A percentile compares a stretch with the other conserved stretches of the same genome.
Conservation (phyloP, 495 filamentous ascomycete species). For the Aspergillus nanangensis region DNA sequence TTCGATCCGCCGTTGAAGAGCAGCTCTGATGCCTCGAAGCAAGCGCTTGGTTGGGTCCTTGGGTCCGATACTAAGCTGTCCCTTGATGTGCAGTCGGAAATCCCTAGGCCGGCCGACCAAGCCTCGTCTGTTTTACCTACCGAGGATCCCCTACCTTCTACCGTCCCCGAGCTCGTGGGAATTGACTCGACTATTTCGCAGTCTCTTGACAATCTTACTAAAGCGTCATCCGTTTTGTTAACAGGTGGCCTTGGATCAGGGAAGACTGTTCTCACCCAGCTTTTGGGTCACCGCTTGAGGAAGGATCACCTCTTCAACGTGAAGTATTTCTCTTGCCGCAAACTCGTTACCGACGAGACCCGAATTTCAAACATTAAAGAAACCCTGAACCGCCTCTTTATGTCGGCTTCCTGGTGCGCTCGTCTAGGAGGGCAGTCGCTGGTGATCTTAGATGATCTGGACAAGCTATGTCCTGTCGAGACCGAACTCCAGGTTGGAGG, state of each 20-base stretch:
- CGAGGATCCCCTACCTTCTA: constrained; percentile 49
- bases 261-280: constrained; percentile 69
- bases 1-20: constrained; percentile 59
- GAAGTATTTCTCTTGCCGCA: constrained; percentile 77
- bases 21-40: constrained; percentile 40
- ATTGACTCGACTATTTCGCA: constrained; percentile 74
- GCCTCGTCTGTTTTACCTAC: constrained; percentile 39
- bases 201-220: constrained; percentile 65
- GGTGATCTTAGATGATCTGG: constrained; percentile 87
- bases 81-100: constrained; percentile 66
- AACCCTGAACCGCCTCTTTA: constrained; percentile 74
- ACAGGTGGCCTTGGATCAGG: constrained; percentile 86
- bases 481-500: constrained; percentile 88
- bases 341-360: constrained; percentile 81
- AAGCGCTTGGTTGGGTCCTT: constrained; percentile 64
- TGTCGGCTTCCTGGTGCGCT: constrained; percentile 83
- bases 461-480: constrained; percentile 85
- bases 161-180: constrained; percentile 67
- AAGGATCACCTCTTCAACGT: constrained; percentile 66
- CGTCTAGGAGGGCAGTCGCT: constrained; percentile 75
- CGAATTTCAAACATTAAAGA: constrained; percentile 89
- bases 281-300: constrained; percentile 63
- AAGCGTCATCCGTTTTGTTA: constrained; percentile 83
- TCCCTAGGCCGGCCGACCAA: constrained; percentile 54
- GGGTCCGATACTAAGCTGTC: constrained; percentile 68